A percentile compares a stretch with the other conserved stretches of the same genome.
phyloP scores from a whole-genome alignment of 345 rosid genomes.

The Melaleuca quinquenervia region DNA sequence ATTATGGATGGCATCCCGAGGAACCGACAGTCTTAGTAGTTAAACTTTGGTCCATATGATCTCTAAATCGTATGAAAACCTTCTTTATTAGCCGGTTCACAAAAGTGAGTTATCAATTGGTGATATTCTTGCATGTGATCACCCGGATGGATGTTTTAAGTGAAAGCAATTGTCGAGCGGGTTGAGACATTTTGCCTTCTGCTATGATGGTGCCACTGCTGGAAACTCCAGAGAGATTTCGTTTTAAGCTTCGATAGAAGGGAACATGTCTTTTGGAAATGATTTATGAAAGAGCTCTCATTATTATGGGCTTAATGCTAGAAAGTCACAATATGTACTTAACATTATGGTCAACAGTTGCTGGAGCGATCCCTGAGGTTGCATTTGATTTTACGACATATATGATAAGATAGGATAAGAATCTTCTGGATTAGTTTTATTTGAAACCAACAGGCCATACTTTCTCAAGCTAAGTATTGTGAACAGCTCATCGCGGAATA shows the following conservation, averaged over 20 bases:
- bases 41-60: neutral
- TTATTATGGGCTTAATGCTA: neutral
- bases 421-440: neutral
- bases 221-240: neutral
- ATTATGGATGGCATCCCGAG: neutral
- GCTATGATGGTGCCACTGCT: neutral
- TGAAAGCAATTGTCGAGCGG: neutral
- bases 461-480: neutral
- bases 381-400: neutral
- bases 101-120: neutral
- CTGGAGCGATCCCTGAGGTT: neutral
- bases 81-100: neutral
- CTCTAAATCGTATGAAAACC: neutral
- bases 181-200: neutral
- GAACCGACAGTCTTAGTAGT: neutral
- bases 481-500: neutral
- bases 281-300: neutral
- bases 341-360: neutral
- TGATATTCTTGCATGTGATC: neutral
- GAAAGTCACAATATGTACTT: neutral
- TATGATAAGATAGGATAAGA: neutral
- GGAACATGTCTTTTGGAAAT: neutral
- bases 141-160: too few relatives aligned
- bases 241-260: neutral
- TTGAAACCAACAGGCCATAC: neutral